Base-by-base conservation (phyloP, 441 rosid species). In the Omphalea diandra region DNA sequence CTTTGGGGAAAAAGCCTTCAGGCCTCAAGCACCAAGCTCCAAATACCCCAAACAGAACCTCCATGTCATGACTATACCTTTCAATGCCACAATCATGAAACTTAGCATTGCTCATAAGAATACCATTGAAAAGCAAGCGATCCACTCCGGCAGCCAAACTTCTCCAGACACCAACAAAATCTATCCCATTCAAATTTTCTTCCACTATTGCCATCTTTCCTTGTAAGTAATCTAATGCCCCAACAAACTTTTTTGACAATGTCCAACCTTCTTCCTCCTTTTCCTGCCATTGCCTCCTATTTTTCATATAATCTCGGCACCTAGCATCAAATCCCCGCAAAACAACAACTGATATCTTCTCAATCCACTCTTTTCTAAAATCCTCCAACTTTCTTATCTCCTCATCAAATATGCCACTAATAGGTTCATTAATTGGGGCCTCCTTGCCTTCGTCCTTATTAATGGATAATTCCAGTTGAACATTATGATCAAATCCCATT, bases 21-120 rank as follows among this genome's bases (percentile, higher is more conserved):
- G 96, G 94, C 67, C 93, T 88, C 79, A 89, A 76, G 52, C 98
- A 94, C 97, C 98, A 94, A 26, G 85, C 79, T 76, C 89, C 44
- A 66, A 90, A 92, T 43, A 90, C 86, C 5, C 88, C 91, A 61
- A 87, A 92, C 44, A 94, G 68, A 61, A 85, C 85, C 76, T 87
- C 87, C 82, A 86, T 52, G 78, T 94, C 94, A 43, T 78, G 61
- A 67, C 78, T 68, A 12, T 92, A 81, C 81, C 88, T 90, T 62
- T 87, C 81, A n/a, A 90, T 85, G 17, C 91, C 93, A 65, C 72
- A 81, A 18, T 82, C 60, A 22, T 85, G 70, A 68, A 92, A 92
- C 80, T 86, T 90, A 60, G 73, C 86, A 65, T 79, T 86, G 75
- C 82, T 86, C 83, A 82, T 75, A 72, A 92, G 72, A 59, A 94